Base-by-base conservation (phyloP, 805 yeast species). In the Starmerella asiatica region DNA sequence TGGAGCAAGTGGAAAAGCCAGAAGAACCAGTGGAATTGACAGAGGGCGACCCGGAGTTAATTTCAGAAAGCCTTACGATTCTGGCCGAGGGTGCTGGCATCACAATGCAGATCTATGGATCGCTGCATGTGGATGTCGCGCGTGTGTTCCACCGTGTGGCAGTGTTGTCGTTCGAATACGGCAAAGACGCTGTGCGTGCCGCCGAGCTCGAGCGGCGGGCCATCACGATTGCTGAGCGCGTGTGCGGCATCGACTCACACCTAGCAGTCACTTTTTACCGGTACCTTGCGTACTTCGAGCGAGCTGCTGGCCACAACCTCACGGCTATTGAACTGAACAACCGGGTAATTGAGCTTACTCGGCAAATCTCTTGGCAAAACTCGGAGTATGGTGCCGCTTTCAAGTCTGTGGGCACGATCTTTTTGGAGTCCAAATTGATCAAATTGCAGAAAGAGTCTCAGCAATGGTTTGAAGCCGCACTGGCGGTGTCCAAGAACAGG, bases 71-170 rank as follows among this genome's bases (percentile, higher is more conserved):
- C 9, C 55, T 77, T 42, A 67, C 71, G 26, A 67, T 81, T 38
- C 61, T 86, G 49, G 60, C 68, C 23, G 94, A 88, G 57, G 68
- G 91, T 21, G 62, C 82, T 27, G 62, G 78, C 7, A 67, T 84
- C 39, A 73, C 74, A 47, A 94, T 85, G 57, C 94, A 84, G 55
- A 74, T 83, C 23, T 81, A 81, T 51, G 95, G 97, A 23, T 57
- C 68, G 21, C 69, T 88, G 23, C 91, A 86, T 53, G 70, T 79
- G 7, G 84, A 78, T 50, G 80, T 86, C 21, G 84, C 88, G 12
- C 71, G 71, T 37, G 75, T 76, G 27, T 79, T 78, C 54, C 62
- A 75, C 31, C 64, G 72, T 8, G 64, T 84, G 34, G 79, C 93
- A 12, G 75, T 76, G 45, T 58, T 75, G 16, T 81, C 74, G 61